Conservation (phyloP, 176 grass and related monocot genomes). For the Cymbopogon citratus region DNA sequence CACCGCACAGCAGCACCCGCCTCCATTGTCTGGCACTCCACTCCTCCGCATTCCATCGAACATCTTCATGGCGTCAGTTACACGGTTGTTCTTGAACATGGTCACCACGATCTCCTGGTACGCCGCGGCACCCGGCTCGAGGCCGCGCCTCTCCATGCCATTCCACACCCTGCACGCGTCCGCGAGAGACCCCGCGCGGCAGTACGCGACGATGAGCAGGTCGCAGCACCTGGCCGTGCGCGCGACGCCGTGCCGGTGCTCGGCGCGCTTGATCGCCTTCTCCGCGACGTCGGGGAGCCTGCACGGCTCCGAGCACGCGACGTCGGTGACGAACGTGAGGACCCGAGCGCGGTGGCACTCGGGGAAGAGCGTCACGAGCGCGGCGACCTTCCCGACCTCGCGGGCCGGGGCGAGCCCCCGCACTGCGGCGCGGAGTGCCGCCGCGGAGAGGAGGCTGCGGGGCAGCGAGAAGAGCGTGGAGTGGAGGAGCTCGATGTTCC, state of each 20-base stretch:
- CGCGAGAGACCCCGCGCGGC: too few species aligned
- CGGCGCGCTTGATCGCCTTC: slow-evolving; percentile 46
- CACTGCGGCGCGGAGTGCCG: slow-evolving; percentile 38
- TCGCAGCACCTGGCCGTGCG: slow-evolving; percentile 40
- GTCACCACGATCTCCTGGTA: too few species aligned
- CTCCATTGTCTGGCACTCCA: slow-evolving; percentile 15
- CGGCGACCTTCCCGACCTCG: slow-evolving; percentile 58
- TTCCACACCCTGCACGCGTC: too few species aligned
- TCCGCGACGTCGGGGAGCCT: slow-evolving; percentile 62
- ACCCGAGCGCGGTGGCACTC: slow-evolving; percentile 4
- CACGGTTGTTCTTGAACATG: slow-evolving; percentile 64
- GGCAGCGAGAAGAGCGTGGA: slow-evolving; percentile 39
- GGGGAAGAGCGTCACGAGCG: slow-evolving; percentile 48
- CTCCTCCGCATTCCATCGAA: slow-evolving; percentile 53
- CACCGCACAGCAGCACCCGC: slow-evolving; percentile 38
- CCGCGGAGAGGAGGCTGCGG: slow-evolving; percentile 23
- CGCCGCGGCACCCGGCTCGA: too few species aligned
- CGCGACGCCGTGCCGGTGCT: slow-evolving; percentile 42
- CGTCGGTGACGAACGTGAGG: slow-evolving; percentile 37
- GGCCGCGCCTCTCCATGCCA: too few species aligned
- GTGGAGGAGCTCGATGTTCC: slow-evolving; percentile 64
- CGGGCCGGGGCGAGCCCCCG: slow-evolving; percentile 40
- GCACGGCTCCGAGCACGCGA: slow-evolving; percentile 47
- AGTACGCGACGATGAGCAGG: slow-evolving; percentile 8
- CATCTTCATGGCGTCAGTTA: slow-evolving; percentile 57